Conservation (phyloP, 176 grass and related monocot genomes). For the Oryza brachyantha region DNA sequence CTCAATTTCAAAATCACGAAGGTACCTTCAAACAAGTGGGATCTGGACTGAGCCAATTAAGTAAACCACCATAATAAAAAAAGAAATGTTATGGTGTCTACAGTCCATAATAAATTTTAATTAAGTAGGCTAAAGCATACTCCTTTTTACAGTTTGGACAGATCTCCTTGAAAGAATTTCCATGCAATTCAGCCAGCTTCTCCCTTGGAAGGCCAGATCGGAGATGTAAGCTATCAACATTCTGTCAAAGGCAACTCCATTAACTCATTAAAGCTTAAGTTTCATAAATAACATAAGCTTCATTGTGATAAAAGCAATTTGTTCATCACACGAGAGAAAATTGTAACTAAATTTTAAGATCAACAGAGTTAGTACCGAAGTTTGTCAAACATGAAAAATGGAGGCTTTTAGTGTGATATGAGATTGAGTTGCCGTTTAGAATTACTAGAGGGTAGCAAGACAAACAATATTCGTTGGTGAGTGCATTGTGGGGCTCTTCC, state of each 20-base stretch:
- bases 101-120: neutral
- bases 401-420: neutral
- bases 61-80: conserved; percentile 26
- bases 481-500: too few species aligned
- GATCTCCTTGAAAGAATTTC: conserved; percentile 92
- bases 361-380: neutral
- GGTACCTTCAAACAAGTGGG: conserved; percentile 56
- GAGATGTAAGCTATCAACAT: conserved; percentile 95
- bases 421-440: too few species aligned
- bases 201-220: conserved; percentile 88
- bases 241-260: conserved; percentile 47
- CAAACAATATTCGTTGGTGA: too few species aligned
- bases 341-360: neutral
- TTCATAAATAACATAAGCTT: conserved; percentile 4
- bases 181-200: conserved; percentile 88
- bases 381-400: neutral
- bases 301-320: conserved; percentile 3
- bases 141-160: conserved; percentile 86
- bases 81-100: conserved; percentile 6
- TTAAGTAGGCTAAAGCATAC: conserved; percentile 47
- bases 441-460: too few species aligned
- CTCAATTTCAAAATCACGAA: conserved; percentile 99
- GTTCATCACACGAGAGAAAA: neutral
- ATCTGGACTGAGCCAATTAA: conserved; percentile 22
- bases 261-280: conserved; percentile 24